Evolutionary conservation across 345 rosid genomes (phyloP).

Genomic region (Aquilaria yunnanensis): DNA sequence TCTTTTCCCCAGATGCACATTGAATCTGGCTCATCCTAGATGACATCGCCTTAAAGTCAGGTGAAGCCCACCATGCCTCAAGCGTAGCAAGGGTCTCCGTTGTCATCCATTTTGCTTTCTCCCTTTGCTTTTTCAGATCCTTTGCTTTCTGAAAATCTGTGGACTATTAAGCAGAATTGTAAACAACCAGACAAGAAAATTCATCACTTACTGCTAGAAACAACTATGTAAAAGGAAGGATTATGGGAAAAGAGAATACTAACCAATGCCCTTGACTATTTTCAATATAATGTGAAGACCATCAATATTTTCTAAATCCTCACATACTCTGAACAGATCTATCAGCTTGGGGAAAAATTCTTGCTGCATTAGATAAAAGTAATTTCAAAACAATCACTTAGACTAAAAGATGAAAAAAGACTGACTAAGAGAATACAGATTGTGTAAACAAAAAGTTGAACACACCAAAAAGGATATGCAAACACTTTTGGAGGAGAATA

Average conservation of each 20-base stretch:
- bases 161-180: constrained; percentile 80
- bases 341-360: constrained; percentile 73
- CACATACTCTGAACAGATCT: constrained; percentile 66
- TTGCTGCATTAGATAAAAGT: constrained; percentile 46
- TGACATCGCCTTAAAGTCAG: too few relatives aligned
- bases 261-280: constrained; percentile 79
- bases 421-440: not conserved
- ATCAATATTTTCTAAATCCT: constrained; percentile 51
- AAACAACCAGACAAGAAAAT: constrained; percentile 13
- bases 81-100: too few relatives aligned
- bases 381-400: too few relatives aligned
- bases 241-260: constrained; percentile 25
- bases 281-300: constrained; percentile 77
- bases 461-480: too few relatives aligned
- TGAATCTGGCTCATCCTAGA: too few relatives aligned
- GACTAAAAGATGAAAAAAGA: not conserved
- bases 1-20: too few relatives aligned
- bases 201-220: constrained; percentile 11
- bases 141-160: constrained; percentile 55
- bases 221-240: constrained; percentile 12
- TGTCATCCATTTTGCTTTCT: too few relatives aligned
- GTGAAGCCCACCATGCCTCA: too few relatives aligned
- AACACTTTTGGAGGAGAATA: too few relatives aligned
- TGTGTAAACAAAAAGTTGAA: not conserved
- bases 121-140: too few relatives aligned